Evolutionary conservation across 2,329 filamentous ascomycete species (phyloP), one percentile per base, ranked within the genome.

Genomic region (Gaeumannomyces sp.): DNA sequence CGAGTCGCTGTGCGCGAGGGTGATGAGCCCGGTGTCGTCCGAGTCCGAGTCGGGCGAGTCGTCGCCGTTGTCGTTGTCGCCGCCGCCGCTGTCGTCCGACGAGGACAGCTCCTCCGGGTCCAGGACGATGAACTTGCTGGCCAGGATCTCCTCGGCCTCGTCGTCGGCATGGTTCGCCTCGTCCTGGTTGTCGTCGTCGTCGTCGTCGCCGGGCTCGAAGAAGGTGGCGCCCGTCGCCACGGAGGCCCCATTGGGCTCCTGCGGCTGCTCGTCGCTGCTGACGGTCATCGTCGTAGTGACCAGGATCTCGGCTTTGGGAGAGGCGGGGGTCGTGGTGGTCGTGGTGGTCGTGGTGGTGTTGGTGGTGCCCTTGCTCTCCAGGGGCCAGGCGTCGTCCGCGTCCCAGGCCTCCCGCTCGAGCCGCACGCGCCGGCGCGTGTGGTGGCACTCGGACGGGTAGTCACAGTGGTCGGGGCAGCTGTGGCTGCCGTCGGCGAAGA

Each of bases 391-490:
- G 22, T 13, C 29, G 25, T 33, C 13, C 45, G 45, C 50, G 19
- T 5, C 31, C 33, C 14, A 27, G 16, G 58, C 60, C 50, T 29
- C 56, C 6, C n/a, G 62, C 53, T 45, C 13, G 14, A 28, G 19
- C 2, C 60, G 53, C 8, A 59, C 29, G 22, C 57, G 16, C 14
- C 29, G 58, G 31, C 66, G 63, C 58, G 65, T 35, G 22, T 70
- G 64, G 28, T 64, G 66, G 63, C 73, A 74, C 66, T 74, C 70
- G 28, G 65, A 66, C 11, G 72, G 73, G 29, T 63, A 73, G 59
- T 73, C 71, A 62, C 73, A 74, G 67, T 73, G 68, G 4, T 69
- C 11, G 65, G 62, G 69, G 66, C 73, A 74, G 65, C 68, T 61
- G 57, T 73, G 68, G n/a, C 45, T 22, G 16, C 65, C 45, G 19